Base-by-base conservation (phyloP, 805 yeast species). In the Candida nanaspora region DNA sequence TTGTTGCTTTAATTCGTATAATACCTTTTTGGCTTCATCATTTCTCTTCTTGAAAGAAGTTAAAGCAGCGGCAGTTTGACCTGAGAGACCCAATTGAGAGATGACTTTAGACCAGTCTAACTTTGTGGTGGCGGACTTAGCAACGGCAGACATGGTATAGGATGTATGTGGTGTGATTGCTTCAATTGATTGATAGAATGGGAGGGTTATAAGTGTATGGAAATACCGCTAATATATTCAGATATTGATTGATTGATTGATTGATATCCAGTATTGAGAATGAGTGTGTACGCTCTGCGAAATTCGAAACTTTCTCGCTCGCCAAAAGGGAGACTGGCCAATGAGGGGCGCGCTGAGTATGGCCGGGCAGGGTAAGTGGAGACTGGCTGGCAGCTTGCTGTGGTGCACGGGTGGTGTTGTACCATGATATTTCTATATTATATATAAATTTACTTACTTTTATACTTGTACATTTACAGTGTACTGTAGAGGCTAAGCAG, bases 1-100 rank as follows among this genome's bases (percentile, higher is more conserved):
- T 69, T 86, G 91, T 50, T 74, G 69, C 61, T 79, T 72, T 54
- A 91, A 74, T 49, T 80, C 82, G 53, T 74, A 69, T 55, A 86
- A 70, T 57, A 75, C 76, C 71, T 86, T 82, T 74, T 88, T 84
- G 54, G 98, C 98, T 65, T 93, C 98, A 61, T 93, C 98, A 68
- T 88, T 83, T 78, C 98, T 86, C 86, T 93, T 91, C 72, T 89
- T 89, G 83, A 93, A 93, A 25, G 95, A 77, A 40, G 93, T 78
- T 64, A 93, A 73, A 34, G 95, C 78, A 40, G 85, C 61, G 45
- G 96, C 95, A 47, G 98, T 93, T 61, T 81, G 70, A 48, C 98
- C 98, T 46, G 96, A 79, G 61, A 93, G 76, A 45, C 96, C 96
- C 61, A 93, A 76, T 53, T 88, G 79, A 52, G 89, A 70, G 63